These are phyloP conservation scores for Scortechinia acanthostroma DNA, from an alignment of 2,329 filamentous ascomycete genomes.

Conservation along the genomic window DNA sequence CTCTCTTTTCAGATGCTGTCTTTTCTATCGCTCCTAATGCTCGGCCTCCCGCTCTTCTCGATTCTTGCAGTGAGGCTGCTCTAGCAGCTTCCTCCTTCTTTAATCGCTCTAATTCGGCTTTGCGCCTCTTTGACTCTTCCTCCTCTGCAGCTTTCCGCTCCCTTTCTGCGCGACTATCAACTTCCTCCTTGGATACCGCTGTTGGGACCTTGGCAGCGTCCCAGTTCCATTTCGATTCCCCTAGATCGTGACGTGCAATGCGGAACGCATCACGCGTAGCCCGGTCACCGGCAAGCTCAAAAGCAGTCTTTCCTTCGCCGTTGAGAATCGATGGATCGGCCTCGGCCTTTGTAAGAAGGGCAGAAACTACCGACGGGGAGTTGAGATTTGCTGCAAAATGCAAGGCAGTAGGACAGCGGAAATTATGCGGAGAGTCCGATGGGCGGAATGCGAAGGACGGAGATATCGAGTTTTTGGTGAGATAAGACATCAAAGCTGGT, in stretches of 20 bases:
- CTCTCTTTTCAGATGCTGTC: constrained; percentile 72
- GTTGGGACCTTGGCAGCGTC: constrained; percentile 66
- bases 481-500: constrained; percentile 76
- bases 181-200: constrained; percentile 64
- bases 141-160: constrained; percentile 65
- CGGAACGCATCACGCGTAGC: constrained; percentile 85
- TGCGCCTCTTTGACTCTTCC: constrained; percentile 65
- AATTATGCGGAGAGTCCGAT: constrained; percentile 52
- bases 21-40: constrained; percentile 56
- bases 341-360: constrained; percentile 67
- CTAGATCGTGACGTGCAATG: constrained; percentile 74
- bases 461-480: constrained; percentile 67
- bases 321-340: constrained; percentile 70
- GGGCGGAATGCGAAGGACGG: constrained; percentile 73
- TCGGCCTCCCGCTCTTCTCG: constrained; percentile 41
- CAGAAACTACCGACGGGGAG: constrained; percentile 67
- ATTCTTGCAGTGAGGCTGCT: constrained; percentile 31
- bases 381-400: constrained; percentile 82
- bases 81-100: constrained; percentile 57
- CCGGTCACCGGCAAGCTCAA: constrained; percentile 80
- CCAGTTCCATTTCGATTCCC: constrained; percentile 75
- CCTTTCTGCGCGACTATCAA: constrained; percentile 58
- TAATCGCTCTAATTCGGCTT: constrained; percentile 68
- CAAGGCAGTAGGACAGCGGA: constrained; percentile 76
- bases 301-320: constrained; percentile 74